Percentiles rank a stretch among this genome's conserved stretches.
phyloP scores from a whole-genome alignment of 805 yeast genomes.

The Ogataea wickerhamii region DNA sequence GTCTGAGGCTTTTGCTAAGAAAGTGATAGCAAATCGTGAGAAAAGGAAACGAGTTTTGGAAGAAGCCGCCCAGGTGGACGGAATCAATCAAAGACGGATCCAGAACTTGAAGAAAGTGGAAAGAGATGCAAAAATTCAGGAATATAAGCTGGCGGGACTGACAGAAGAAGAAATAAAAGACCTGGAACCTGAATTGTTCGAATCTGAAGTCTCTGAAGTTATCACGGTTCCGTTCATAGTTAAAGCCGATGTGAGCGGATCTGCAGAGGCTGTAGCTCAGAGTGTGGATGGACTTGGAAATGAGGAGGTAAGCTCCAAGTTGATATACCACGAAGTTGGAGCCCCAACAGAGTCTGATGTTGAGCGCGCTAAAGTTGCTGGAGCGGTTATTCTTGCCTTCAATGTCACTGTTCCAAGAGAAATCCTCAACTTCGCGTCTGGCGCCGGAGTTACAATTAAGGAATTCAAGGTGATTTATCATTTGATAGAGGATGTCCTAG shows the following conservation, averaged over 20 bases:
- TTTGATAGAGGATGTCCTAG: constrained; percentile 78
- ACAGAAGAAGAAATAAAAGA: constrained; percentile 43
- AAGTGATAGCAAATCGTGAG: constrained; percentile 62
- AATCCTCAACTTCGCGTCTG: constrained; percentile 53
- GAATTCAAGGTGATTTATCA: constrained; percentile 82
- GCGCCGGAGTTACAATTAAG: constrained; percentile 51
- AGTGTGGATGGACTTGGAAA: constrained; percentile 82
- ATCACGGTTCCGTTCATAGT: constrained; percentile 59
- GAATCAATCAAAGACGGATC: constrained; percentile 63
- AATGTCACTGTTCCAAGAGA: constrained; percentile 68
- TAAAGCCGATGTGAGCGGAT: constrained; percentile 91
- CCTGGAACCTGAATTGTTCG: constrained; percentile 32
- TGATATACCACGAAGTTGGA: constrained; percentile 77
- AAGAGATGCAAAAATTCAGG: constrained; percentile 51
- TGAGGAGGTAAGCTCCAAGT: constrained; percentile 70
- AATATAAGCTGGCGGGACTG: constrained; percentile 60
- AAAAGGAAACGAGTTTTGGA: constrained; percentile 49
- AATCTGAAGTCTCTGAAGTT: constrained; percentile 26
- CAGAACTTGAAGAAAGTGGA: constrained; percentile 50
- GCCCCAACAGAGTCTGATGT: constrained; percentile 64
- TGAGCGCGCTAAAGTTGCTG: constrained; percentile 63
- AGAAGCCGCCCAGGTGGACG: constrained; percentile 63
- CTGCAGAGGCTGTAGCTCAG: constrained; percentile 88
- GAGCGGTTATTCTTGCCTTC: constrained; percentile 75
- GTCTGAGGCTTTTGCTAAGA: constrained; percentile 70